These are phyloP conservation scores for Iodosphaeria phyllophila DNA, from an alignment of 2,329 filamentous ascomycete genomes.

Conservation along the genomic window DNA sequence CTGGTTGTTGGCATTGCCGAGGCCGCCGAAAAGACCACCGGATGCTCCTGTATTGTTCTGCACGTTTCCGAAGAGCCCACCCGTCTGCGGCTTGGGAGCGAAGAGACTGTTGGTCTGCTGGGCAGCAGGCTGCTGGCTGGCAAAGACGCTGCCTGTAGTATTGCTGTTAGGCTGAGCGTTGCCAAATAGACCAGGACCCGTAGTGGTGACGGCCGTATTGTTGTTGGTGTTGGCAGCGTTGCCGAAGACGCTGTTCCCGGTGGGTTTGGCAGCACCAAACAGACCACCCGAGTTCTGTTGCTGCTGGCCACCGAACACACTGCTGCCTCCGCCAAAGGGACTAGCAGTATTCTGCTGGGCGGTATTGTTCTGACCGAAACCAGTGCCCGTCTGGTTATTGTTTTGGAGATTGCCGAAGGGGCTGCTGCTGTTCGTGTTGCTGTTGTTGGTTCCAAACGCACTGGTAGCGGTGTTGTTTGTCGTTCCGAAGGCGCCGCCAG, in stretches of 20 bases:
- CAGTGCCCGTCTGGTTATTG: conserved; percentile 13
- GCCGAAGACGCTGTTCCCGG: conserved; percentile 13
- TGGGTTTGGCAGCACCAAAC: conserved; percentile 16
- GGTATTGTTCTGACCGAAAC: conserved; percentile 19
- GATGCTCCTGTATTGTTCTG: conserved; percentile 19
- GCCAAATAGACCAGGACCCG: conserved; percentile 23
- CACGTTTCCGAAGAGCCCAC: conserved; percentile 14
- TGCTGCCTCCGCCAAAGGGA: too few species aligned
- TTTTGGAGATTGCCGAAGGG: conserved; percentile 13
- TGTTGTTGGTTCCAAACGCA: conserved; percentile 20
- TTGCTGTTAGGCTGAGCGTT: conserved; percentile 6
- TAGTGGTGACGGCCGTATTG: conserved; percentile 14
- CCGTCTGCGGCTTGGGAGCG: too few species aligned
- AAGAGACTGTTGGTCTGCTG: too few species aligned
- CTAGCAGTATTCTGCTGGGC: conserved; percentile 8
- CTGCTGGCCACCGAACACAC: conserved; percentile 17
- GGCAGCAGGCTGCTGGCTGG: too few species aligned
- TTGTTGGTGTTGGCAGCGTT: conserved; percentile 10
- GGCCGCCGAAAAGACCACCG: conserved; percentile 31
- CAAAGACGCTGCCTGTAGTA: too few species aligned
- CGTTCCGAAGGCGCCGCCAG: conserved; percentile 1
- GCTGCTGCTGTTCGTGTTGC: conserved; percentile 6
- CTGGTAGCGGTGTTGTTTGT: conserved; percentile 9
- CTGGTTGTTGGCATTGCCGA: conserved; percentile 17
- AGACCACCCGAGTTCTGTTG: conserved; percentile 17